A percentile compares a stretch with the other conserved stretches of the same genome.
phyloP scores from a whole-genome alignment of 2,329 filamentous ascomycete species.

The Penicillium sp. region DNA sequence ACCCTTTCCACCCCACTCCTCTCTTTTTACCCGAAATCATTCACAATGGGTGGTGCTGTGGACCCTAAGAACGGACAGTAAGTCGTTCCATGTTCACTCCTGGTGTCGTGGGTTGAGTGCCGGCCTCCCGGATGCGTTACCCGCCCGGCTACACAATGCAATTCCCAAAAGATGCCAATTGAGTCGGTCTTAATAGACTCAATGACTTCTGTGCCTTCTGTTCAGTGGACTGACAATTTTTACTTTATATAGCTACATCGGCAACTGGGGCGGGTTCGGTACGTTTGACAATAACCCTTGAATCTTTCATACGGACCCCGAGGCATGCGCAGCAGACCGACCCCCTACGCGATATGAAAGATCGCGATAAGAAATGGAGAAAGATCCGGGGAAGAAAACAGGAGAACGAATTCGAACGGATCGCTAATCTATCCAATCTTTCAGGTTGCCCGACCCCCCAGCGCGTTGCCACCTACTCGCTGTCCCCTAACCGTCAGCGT shows the following conservation, averaged over 20 bases:
- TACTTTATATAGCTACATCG: constrained; percentile 53
- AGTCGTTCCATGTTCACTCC: constrained; percentile 20
- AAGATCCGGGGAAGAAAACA: background rate
- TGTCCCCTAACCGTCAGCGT: constrained; percentile 82
- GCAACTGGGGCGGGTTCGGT: constrained; percentile 68
- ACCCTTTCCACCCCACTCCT: constrained; percentile 10
- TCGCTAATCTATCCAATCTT: constrained; percentile 1
- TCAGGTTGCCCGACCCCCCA: constrained; percentile 40
- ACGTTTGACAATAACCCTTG: constrained; percentile 41
- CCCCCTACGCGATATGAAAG: background rate
- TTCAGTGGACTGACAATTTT: constrained; percentile 20
- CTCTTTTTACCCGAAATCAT: constrained; percentile 12
- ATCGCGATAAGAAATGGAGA: background rate
- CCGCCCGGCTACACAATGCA: constrained; percentile 12
- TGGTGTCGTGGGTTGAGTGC: constrained; percentile 2
- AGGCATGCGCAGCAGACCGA: constrained; percentile 8
- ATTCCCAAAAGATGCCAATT: background rate
- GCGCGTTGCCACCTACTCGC: constrained; percentile 59
- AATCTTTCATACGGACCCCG: constrained; percentile 9
- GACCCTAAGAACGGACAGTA: constrained; percentile 41
- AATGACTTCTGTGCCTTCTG: background rate
- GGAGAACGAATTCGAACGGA: background rate
- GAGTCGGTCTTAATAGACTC: background rate
- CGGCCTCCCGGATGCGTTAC: constrained; percentile 15
- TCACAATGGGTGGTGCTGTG: constrained; percentile 33